These are phyloP conservation scores for Colletotrichum lentis DNA, from an alignment of 2,329 filamentous ascomycete genomes.

Conservation along the genomic window DNA sequence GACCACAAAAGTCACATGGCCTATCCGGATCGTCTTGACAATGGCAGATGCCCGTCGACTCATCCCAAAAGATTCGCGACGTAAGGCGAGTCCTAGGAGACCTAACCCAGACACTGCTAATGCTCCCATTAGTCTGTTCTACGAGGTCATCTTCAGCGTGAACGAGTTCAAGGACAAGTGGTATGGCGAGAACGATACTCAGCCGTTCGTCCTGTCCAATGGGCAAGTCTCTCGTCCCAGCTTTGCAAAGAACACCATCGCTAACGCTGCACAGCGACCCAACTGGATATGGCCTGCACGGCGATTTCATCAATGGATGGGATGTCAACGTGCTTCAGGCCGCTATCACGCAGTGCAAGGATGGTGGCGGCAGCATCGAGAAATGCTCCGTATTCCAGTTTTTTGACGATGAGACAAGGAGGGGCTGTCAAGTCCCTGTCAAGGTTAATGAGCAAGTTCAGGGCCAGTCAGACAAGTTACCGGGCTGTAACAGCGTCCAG, in stretches of 20 bases:
- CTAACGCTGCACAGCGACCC: conserved; percentile 53
- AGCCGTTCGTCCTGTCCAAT: conserved; percentile 74
- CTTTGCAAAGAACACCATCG: neutral
- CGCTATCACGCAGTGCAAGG: conserved; percentile 72
- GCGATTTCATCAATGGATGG: conserved; percentile 79
- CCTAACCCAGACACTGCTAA: neutral
- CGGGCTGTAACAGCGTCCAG: conserved; percentile 61
- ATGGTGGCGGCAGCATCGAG: conserved; percentile 66
- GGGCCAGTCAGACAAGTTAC: conserved; percentile 57
- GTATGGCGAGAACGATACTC: conserved; percentile 54
- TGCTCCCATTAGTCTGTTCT: conserved; percentile 52
- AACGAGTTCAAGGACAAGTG: conserved; percentile 60
- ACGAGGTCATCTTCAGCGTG: conserved; percentile 68
- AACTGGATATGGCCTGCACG: conserved; percentile 76
- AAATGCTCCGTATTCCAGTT: conserved; percentile 64
- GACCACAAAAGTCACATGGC: conserved; percentile 66
- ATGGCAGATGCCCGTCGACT: conserved; percentile 57
- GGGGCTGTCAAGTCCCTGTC: conserved; percentile 60
- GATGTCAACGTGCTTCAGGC: conserved; percentile 69
- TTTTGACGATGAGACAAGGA: conserved; percentile 50
- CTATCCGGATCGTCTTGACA: conserved; percentile 58
- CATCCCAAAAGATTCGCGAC: conserved; percentile 65
- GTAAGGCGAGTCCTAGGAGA: neutral
- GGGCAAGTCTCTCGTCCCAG: conserved; percentile 49
- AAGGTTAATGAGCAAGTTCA: conserved; percentile 56